Base-by-base conservation (phyloP, 2,329 filamentous ascomycete genomes). In the Aspergillus sojae region DNA sequence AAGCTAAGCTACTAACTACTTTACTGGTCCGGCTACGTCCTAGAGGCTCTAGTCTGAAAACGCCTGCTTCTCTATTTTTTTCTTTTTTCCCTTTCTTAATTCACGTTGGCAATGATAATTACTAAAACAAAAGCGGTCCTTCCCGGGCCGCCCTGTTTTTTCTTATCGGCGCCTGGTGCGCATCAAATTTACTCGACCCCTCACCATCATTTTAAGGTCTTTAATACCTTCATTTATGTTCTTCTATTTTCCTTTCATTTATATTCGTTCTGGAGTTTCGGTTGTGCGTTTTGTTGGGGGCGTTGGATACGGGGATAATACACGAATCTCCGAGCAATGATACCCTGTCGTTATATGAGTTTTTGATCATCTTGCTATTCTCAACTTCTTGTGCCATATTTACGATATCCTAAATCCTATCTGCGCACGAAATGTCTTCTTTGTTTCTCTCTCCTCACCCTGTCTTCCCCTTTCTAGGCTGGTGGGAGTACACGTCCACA, bases 1-100 rank as follows among this genome's bases (percentile, higher is more conserved):
- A 71, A 85, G 84, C 73, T 88, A 81, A 85, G 80, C 81, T 74
- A 81, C 79, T 68, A 81, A 81, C 30, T 14, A 72, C 77, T n/a
- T 11, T 36, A 79, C 78, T 39, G 80, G 83, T 6, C 30, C 26
- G 19, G 26, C 26, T 34, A 3, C 19, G 28, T 14, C 5, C 9
- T 34, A 55, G 21, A 43, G n/a, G 45, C 45, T 19, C 61, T 52
- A 53, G 32, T 45, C 39, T 58, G 23, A 59, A 59, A 58, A 55
- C 26, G 26, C 26, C 26, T 28, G 26, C 26, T 34, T 12, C 32
- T 34, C 11, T 12, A 11, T 57, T 46, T 62, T 65, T 57, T 55
- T 53, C 45, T 32, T 45, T 70, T 50, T 62, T 68, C 65, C 50
- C 19, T 45, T 30, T 36, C 26, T 26, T n/a, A 58, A 16, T n/a